phyloP scores from a whole-genome alignment of 352 stramenopile species.

The Pythium folliculosum region DNA sequence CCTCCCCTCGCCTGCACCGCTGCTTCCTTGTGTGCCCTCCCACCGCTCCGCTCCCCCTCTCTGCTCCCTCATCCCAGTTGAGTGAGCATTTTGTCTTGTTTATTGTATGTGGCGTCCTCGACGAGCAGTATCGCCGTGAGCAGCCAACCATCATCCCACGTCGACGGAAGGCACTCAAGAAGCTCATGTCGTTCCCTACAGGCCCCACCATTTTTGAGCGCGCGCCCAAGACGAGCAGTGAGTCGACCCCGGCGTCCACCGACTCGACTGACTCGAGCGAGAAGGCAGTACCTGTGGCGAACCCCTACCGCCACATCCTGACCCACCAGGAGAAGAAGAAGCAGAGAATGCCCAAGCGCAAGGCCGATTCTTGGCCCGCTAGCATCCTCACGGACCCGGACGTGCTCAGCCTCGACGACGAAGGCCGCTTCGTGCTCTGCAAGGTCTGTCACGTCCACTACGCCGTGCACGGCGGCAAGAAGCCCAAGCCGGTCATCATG shows the following conservation, averaged over 20 bases:
- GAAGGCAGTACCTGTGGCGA: background rate
- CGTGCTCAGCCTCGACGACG: constrained; percentile 78
- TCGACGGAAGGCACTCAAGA: constrained; percentile 21
- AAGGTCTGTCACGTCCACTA: constrained; percentile 85
- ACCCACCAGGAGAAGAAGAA: constrained; percentile 47
- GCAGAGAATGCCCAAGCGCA: constrained; percentile 67
- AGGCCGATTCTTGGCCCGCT: constrained; percentile 72
- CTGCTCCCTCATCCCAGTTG: constrained; percentile 17
- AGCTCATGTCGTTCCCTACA: constrained; percentile 31
- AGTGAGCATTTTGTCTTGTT: constrained; percentile 24
- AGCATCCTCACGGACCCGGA: constrained; percentile 70
- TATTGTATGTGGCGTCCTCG: constrained; percentile 31
- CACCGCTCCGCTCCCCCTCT: background rate
- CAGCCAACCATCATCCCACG: constrained; percentile 1
- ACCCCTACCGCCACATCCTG: constrained; percentile 33
- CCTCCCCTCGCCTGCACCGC: background rate
- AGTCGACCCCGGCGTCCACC: constrained; percentile 16
- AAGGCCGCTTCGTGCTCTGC: constrained; percentile 76
- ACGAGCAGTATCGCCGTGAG: constrained; percentile 25
- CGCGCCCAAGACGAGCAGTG: constrained; percentile 18
- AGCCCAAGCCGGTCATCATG: constrained; percentile 81
- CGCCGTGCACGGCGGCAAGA: constrained; percentile 78
- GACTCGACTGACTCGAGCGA: constrained; percentile 20
- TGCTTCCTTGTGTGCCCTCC: background rate
- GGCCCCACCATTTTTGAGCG: constrained; percentile 9